Conservation (phyloP, 129 eudicot genomes). For the Flaveria sonorensis region DNA sequence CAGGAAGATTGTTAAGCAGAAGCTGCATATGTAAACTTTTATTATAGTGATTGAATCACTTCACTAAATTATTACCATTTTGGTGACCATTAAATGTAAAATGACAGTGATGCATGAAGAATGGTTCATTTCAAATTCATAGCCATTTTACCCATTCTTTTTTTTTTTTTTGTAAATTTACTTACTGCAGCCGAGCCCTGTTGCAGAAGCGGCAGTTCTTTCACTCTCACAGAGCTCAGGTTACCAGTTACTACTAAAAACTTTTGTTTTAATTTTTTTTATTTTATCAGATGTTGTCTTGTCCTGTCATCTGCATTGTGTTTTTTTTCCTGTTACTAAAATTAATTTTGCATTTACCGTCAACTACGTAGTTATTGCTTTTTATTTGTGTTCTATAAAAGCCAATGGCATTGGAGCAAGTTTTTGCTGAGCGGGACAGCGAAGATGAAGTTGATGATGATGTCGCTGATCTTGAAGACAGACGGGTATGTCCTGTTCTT, state of each 20-base stretch:
- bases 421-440: conserved; percentile 77
- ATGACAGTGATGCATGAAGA: neutral
- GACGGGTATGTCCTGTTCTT: conserved; percentile 54
- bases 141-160: neutral
- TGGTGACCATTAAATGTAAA: conserved; percentile 6
- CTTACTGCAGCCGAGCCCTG: conserved; percentile 62
- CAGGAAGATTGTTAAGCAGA: neutral
- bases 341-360: neutral
- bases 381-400: conserved; percentile 22
- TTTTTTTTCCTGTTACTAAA: neutral
- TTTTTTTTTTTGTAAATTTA: neutral
- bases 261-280: neutral
- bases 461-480: conserved; percentile 85
- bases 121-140: neutral
- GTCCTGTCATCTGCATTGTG: conserved; percentile 10
- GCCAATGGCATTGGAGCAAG: conserved; percentile 89
- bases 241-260: conserved; percentile 22
- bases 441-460: conserved; percentile 95
- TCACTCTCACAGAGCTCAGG: conserved; percentile 99
- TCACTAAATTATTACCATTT: neutral
- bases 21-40: neutral
- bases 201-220: conserved; percentile 92
- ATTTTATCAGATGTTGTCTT: neutral
- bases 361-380: neutral
- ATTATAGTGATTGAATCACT: neutral